Evolutionary conservation across 345 rosid genomes (phyloP), one percentile per base, ranked within the genome.

Genomic region (Microcos paniculata): DNA sequence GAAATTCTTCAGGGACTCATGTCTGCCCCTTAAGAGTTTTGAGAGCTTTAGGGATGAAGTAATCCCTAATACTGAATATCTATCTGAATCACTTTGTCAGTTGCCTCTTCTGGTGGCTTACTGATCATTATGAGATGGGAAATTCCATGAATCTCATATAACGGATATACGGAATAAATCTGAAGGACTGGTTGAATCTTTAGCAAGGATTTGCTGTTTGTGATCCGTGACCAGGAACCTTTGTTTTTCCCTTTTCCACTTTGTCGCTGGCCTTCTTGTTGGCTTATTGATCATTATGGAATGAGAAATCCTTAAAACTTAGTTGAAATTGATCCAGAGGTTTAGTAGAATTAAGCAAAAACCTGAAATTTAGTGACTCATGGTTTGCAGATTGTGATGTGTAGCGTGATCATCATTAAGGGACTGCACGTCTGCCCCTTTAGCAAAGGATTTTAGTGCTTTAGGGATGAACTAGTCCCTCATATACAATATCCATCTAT

Each of bases 391-490:
- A 49, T 19, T 35, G 4, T 35, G 4, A 35, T 4, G 6, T 35
- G 4, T 35, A 3, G 40, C 40, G 4, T 35, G 40, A 35, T 3
- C 40, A 35, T 35, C 6, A 7, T 35, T 35, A 8, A 14, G 64
- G 51, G 51, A 72, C 62, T 13, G 35, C 6, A 8, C 8, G n/a
- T 53, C 18, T 53, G 28, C 35, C 35, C 21, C 24, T 57, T 42
- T 0, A 12, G 77, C 46, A 14, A 21, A 43, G 53, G 26, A n/a
- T 52, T 76, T 15, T 45, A 76, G 52, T 65, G 75, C 35, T 64
- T 6, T 11, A 66, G 77, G 73, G 77, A 51, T 76, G 75, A 76
- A 28, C 38, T 7, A 70, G 63, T 70, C 40, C 46, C 70, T 21
- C 19, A 21, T 33, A 48, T 31, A n/a, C 12, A 67, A 72, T 21